Base-by-base conservation (phyloP, 2,329 filamentous ascomycete species). In the Penicillium sp. region DNA sequence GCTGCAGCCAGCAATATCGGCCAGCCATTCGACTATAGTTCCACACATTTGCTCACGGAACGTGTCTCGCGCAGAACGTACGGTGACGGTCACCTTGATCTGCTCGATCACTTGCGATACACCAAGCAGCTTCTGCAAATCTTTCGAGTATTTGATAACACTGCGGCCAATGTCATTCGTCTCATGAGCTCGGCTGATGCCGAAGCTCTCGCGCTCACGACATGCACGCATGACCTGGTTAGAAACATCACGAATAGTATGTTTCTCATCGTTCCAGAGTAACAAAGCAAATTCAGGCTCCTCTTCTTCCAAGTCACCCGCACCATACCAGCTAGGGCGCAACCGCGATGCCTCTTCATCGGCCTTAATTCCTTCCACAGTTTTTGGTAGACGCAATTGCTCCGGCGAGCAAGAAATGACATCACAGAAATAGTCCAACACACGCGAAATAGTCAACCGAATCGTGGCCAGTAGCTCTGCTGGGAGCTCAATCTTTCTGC, bases 21-120 rank as follows among this genome's bases (percentile, higher is more conserved):
- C 84, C 18, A 99, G 82, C 95, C 95, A 99, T 66, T 97, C 92
- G 50, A 99, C 89, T 57, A 99, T 93, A 14, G 92, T 91, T n/a
- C 90, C 92, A 66, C 92, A 97, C 95, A 99, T 99, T 71, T 97
- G 90, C 71, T 99, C 94, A 55, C 94, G 85, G 76, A 97, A 99
- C 0, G 92, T 97, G 74, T 99, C 94, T 64, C 95, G 85, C 5
- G 94, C 87, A 9, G 93, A 96, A 40, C 94, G 86, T 57, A 99
- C 92, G 0, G 94, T 99, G 45, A 97, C 91, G 0, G 94, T 97
- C 53, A 99, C 86, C 70, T 96, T 92, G 72, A 99, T 97, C 56
- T 96, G 88, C 74, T 99, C 94, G 61, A 99, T 90, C 19, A 94
- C 87, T 60, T 86, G 89, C 5, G 92, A 90, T 74, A 94, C 92